Base-by-base conservation (phyloP, 1,139 yeast species). In the Blastobotrys apis region DNA sequence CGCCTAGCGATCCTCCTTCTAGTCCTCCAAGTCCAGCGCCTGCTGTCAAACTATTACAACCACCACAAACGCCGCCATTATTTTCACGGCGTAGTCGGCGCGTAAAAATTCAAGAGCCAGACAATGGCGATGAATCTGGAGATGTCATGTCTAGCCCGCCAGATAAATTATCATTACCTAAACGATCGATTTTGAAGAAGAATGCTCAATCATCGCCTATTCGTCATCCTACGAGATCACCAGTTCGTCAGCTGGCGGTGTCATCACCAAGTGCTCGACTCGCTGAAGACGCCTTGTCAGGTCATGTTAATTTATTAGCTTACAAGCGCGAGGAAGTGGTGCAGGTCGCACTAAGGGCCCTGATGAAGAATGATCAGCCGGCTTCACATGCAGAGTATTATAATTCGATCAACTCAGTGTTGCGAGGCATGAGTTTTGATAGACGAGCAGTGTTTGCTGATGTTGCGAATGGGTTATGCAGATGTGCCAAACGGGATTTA, bases 401-500 rank as follows among this genome's bases (percentile, higher is more conserved):
- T 42, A 52, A 52, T 13, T 51, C 58, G 13, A 36, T 56, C 20
- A 53, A 55, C 39, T 35, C 55, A 3, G 43, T 53, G 4, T 33
- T 56, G 23, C 45, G 54, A 19, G 35, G 42, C 5, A 33, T 39
- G 30, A 33, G 30, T 16, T 20, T 21, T 4, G 38, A 33, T 13
- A 48, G 48, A 25, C 47, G 48, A n/a, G 45, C 37, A 6, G 29
- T 40, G 5, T 49, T 52, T 10, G 32, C 44, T 10, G 47, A 47
- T 25, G 43, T 47, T 36, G 55, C 53, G 2, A 47, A 51, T 29
- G 31, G 41, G 1, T 38, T 55, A 15, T 45, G 51, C 20, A 30
- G 35, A 22, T 49, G 43, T 33, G 57, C 60, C 17, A 52, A 51
- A 38, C 46, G 57, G 6, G 60, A 56, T 33, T 39, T 56, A 22